Evolutionary conservation across 129 eudicot genomes (phyloP).

Genomic region (Deinandra increscens): DNA sequence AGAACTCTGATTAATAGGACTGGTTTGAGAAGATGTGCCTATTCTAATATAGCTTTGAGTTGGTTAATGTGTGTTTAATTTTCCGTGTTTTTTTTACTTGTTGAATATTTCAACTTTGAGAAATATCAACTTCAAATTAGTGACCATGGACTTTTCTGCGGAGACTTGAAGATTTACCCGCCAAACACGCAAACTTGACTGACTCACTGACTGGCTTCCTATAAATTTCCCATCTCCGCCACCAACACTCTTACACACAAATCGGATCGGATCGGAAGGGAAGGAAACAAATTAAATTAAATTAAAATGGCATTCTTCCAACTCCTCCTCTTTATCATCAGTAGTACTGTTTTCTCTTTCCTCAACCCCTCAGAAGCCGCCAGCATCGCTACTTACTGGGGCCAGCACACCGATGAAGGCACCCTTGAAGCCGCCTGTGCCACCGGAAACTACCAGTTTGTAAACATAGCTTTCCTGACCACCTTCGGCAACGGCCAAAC

Average conservation of each 20-base stretch:
- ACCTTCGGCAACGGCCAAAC: slow-evolving; percentile 50
- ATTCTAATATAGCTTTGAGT: too few relatives aligned
- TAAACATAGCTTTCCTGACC: slow-evolving; percentile 58
- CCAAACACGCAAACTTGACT: slow-evolving; percentile 30
- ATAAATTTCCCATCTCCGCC: slow-evolving; percentile 22
- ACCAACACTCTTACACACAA: neutral
- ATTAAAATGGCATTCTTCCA: too few relatives aligned
- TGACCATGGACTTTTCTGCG: slow-evolving; percentile 22
- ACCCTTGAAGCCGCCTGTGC: slow-evolving; percentile 49
- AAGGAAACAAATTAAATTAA: too few relatives aligned
- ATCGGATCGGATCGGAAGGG: too few relatives aligned
- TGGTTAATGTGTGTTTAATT: too few relatives aligned
- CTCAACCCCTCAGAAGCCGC: slow-evolving; percentile 32
- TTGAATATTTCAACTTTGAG: too few relatives aligned
- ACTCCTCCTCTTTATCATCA: slow-evolving; percentile 15
- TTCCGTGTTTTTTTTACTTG: too few relatives aligned
- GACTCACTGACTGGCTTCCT: too few relatives aligned
- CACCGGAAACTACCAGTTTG: slow-evolving; percentile 50
- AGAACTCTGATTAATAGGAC: too few relatives aligned
- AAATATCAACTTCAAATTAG: too few relatives aligned
- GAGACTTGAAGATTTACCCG: slow-evolving; percentile 12
- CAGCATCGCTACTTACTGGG: slow-evolving; percentile 70
- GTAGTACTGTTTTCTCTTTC: neutral
- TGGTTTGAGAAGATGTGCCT: too few relatives aligned
- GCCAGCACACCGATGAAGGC: slow-evolving; percentile 62